phyloP scores from a whole-genome alignment of 805 yeast species.

The Pichia nakasei region DNA sequence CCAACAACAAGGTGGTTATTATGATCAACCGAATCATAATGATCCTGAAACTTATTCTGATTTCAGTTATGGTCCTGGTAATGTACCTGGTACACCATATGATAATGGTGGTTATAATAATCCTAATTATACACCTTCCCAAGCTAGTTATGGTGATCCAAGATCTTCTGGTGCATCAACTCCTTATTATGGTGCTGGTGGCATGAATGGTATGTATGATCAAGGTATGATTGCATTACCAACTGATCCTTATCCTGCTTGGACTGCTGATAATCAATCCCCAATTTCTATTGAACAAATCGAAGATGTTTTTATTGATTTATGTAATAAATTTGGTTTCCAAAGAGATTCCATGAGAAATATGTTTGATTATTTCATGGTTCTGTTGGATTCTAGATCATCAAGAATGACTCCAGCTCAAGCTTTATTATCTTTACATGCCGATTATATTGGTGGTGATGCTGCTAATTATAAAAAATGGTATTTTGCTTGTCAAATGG shows the following conservation, averaged over 20 bases:
- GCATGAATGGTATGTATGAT: constrained; percentile 25
- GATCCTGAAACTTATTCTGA: constrained; percentile 56
- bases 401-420: constrained; percentile 88
- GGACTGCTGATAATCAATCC: constrained; percentile 95
- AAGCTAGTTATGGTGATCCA: constrained; percentile 78
- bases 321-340: constrained; percentile 78
- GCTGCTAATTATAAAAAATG: constrained; percentile 78
- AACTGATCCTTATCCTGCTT: constrained; percentile 96
- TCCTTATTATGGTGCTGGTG: constrained; percentile 47
- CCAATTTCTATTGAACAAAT: constrained; percentile 78
- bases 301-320: constrained; percentile 78
- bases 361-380: constrained; percentile 83
- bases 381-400: constrained; percentile 70
- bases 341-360: constrained; percentile 92
- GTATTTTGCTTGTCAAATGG: constrained; percentile 85
- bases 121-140: constrained; percentile 58
- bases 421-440: constrained; percentile 73
- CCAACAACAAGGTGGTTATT: constrained; percentile 26
- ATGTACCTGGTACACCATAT: constrained; percentile 56
- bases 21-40: constrained; percentile 40
- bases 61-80: constrained; percentile 54
- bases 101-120: constrained; percentile 41
- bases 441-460: constrained; percentile 85
- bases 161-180: constrained; percentile 92
- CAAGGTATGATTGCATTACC: constrained; percentile 56